Percentiles rank a stretch among this genome's conserved stretches.
phyloP scores from a whole-genome alignment of 495 filamentous ascomycete genomes.

The Aspergillus steynii region DNA sequence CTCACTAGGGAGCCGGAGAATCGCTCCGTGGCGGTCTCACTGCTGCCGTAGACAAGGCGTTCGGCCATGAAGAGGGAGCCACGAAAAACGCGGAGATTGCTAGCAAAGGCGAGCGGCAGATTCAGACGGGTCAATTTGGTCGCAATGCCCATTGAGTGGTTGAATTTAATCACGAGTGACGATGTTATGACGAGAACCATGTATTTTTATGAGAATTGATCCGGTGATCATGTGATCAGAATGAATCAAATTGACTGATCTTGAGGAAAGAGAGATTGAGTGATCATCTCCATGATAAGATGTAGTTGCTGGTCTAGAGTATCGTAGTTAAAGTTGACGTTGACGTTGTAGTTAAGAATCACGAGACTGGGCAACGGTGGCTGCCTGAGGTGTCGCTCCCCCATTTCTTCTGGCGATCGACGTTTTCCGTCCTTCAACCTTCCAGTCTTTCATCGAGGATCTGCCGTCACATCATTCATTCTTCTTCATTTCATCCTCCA shows the following conservation, averaged over 20 bases:
- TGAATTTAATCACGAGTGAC: not conserved
- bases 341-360: not conserved
- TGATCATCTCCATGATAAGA: not conserved
- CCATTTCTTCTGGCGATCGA: not conserved
- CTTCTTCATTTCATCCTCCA: not conserved
- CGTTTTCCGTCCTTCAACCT: not conserved
- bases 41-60: conserved; percentile 40
- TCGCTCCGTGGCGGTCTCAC: conserved; percentile 43
- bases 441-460: not conserved
- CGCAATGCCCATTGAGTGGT: conserved; percentile 1
- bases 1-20: conserved; percentile 41
- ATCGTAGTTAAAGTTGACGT: not conserved
- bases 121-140: conserved; percentile 29
- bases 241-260: too few relatives aligned
- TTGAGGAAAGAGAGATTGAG: too few relatives aligned
- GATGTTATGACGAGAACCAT: conserved; percentile 1
- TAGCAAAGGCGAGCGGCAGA: conserved; percentile 37
- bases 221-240: too few relatives aligned
- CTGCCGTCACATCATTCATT: not conserved
- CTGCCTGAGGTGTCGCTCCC: not conserved
- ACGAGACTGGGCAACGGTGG: not conserved
- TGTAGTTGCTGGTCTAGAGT: not conserved
- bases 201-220: not conserved
- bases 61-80: conserved; percentile 38
- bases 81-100: conserved; percentile 41